Base-by-base conservation (phyloP, 1,284 basidiomycete genomes). In the Farysia itapuensis region DNA sequence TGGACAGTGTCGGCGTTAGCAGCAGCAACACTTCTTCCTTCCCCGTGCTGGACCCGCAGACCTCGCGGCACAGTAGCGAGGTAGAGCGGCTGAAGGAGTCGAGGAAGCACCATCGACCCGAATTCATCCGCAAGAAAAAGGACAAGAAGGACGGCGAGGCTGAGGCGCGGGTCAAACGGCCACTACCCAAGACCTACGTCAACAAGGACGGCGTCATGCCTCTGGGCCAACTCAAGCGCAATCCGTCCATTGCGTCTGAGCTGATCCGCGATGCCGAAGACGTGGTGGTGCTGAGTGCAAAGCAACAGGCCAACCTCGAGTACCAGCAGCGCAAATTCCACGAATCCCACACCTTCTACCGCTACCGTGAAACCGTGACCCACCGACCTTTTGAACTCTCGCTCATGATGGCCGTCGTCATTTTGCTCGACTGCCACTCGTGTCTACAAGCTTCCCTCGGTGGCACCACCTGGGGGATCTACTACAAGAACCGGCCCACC, bases 301-400 rank as follows among this genome's bases (percentile, higher is more conserved):
- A 59, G 23, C 69, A 74, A 35, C 72, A 74, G 43, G 65, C 59
- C 6, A 67, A 49, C 22, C 58, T 74, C 1, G 60, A 71, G 46
- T 70, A 74, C 25, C 71, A 74, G 34, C 72, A 74, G 39, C 52
- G 70, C 41, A 59, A 64, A 21, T 73, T 74, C 56, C 72, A 74
- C 44, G 49, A 57, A n/a, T 70, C 66, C n/a, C 72, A 74, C 42
- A 72, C 70, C 1, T 93, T 89, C 88, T 93, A 93, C 77, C 81
- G 87, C 30, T 84, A 89, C 6, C 88, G 91, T 75, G 89, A 87
- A 30, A 91, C 88, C 4, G 85, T 86, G 43, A 90, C 90, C 0
- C 89, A 92, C 74, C 80, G 85, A 37, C 88, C 89, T 5, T 91
- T 91, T 87, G 64, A 69, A 16, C 60, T 83, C 85, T 59, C 28